These are phyloP conservation scores for Orbilia javanica DNA, from an alignment of 2,329 filamentous ascomycete species.

Conservation along the genomic window DNA sequence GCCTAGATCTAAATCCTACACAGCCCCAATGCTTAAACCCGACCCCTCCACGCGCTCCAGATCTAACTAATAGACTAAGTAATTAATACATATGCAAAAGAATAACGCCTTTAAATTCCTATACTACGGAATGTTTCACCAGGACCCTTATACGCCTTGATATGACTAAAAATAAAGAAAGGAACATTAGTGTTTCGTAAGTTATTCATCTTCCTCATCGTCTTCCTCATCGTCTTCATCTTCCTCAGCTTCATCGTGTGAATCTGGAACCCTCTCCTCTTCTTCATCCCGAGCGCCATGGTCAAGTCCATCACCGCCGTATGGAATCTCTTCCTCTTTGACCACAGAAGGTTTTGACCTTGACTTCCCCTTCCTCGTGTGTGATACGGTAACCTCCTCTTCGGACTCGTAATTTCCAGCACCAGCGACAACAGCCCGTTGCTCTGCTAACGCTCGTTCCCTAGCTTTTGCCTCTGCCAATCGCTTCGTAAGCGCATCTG, in stretches of 20 bases:
- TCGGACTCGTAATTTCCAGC: background rate
- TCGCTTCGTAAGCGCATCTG: constrained; percentile 38
- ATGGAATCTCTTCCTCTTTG: constrained; percentile 46
- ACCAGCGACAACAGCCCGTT: background rate
- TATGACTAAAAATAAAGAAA: background rate
- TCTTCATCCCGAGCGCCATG: background rate
- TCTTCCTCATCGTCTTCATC: constrained; percentile 6
- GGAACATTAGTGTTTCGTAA: background rate
- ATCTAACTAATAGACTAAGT: too few relatives aligned
- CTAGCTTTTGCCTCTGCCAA: constrained; percentile 13
- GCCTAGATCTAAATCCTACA: background rate
- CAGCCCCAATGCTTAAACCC: too few relatives aligned
- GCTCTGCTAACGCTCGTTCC: background rate
- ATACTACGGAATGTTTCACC: background rate
- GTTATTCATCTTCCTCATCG: constrained; percentile 28
- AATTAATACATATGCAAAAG: background rate
- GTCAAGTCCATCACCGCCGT: constrained; percentile 19
- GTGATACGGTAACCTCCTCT: background rate
- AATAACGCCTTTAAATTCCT: background rate
- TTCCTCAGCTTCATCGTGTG: constrained; percentile 1
- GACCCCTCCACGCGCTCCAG: too few relatives aligned
- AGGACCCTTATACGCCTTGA: background rate
- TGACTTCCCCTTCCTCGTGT: constrained; percentile 13
- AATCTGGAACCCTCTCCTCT: constrained; percentile 25
- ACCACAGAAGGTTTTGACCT: constrained; percentile 1